A percentile compares a stretch with the other conserved stretches of the same genome.
phyloP scores from a whole-genome alignment of 2,329 filamentous ascomycete genomes.

The Colletotrichum sp. region DNA sequence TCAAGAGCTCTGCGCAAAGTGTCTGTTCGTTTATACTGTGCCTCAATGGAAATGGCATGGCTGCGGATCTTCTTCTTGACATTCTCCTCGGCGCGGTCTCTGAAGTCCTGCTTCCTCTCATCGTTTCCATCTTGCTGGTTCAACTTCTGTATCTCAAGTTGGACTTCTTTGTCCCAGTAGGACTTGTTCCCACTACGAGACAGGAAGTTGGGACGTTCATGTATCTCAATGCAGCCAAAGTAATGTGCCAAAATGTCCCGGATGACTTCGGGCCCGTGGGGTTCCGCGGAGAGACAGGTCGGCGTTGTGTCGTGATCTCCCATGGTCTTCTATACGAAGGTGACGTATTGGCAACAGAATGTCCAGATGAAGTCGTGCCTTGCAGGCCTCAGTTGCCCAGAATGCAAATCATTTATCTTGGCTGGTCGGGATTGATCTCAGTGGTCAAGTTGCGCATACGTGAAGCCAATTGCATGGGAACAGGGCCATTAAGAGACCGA shows the following conservation, averaged over 20 bases:
- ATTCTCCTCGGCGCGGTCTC: neutral
- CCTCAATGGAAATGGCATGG: neutral
- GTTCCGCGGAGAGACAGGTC: neutral
- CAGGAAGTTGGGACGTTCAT: neutral
- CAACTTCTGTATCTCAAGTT: neutral
- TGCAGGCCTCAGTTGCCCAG: too few relatives aligned
- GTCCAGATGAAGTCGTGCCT: neutral
- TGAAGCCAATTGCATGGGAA: neutral
- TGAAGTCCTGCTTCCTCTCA: too few relatives aligned
- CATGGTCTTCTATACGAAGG: neutral
- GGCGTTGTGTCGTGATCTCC: neutral
- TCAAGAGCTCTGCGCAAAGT: neutral
- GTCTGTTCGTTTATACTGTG: neutral
- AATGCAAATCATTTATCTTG: too few relatives aligned
- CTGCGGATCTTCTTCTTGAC: neutral
- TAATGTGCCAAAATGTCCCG: neutral
- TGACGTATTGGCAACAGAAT: neutral
- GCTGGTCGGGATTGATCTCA: too few relatives aligned
- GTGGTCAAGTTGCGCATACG: accelerated
- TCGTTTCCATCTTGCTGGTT: neutral
- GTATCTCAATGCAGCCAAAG: constrained; percentile 1
- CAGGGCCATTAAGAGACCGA: neutral
- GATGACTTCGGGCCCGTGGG: neutral
- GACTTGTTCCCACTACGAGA: neutral
- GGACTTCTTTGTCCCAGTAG: neutral